Evolutionary conservation across 495 filamentous ascomycete genomes (phyloP), one percentile per base, ranked within the genome.

Genomic region (Tetracladium marchalianum): DNA sequence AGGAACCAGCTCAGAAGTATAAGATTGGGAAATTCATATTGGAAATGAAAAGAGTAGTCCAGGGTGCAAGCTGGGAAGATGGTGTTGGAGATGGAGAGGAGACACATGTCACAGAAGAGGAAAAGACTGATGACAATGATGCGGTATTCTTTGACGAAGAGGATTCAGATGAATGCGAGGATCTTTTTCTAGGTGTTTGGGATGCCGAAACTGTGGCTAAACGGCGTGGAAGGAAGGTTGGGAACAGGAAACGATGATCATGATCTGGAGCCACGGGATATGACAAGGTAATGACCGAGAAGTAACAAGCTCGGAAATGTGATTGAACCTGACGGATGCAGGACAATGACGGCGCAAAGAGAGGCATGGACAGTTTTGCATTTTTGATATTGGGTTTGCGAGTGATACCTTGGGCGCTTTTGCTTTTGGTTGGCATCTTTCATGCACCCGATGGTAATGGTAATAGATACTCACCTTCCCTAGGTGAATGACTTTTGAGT

Each of bases 11-110:
- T 34, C 90, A 97, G 62, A 73, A 75, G 44, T 97, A 97, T 66
- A 97, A 97, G 62, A 80, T 96, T 24, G 90, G 90, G 24, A 95
- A 94, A 62, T 95, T 90, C 55, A 95, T 97, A n/a, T 62, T 97
- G 32, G 90, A 97, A 67, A 88, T 82, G 31, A 80, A 80, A 60
- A 71, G 83, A 50, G 81, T 88, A 18, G 77, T 76, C 15, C 62
- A 71, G 5, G 75, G 69, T 39, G 68, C 73, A n/a, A 71, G 69
- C 44, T 93, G 84, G 85, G 87, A 93, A 57, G 72, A 77, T 31
- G 34, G 16, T 19, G 35, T 41, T 38, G 51, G 49, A 35, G 54
- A 35, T 19, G 45, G 15, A 31, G 35, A 38, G 24, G 37, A 51
- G 18, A 35, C 27, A 7, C 41, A 43, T 37, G 33, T 49, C 24